Evolutionary conservation across 345 rosid genomes (phyloP).

Genomic region (Brassica napus): Da-Ae NC_063437.1:21071001-21071500

Average conservation of each 20-base stretch:
- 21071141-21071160: too few relatives aligned
- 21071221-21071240: background rate
- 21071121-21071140: too few relatives aligned
- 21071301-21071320: constrained; percentile 16
- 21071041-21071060: too few relatives aligned
- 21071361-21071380: constrained; percentile 95
- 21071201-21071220: too few relatives aligned
- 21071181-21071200: too few relatives aligned
- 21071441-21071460: background rate
- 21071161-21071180: too few relatives aligned
- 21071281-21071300: background rate
- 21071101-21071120: too few relatives aligned
- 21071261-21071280: background rate
- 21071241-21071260: background rate
- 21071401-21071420: background rate
- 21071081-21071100: too few relatives aligned
- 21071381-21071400: constrained; percentile 5
- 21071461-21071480: constrained; percentile 3
- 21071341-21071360: constrained; percentile 83
- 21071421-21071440: background rate
- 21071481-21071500: constrained; percentile 5
- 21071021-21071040: background rate
- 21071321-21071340: constrained; percentile 65
- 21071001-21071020: background rate
- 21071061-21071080: too few relatives aligned